Evolutionary conservation across 495 filamentous ascomycete species (phyloP), one percentile per base, ranked within the genome.

Genomic region (Margaritispora aquatica): DNA sequence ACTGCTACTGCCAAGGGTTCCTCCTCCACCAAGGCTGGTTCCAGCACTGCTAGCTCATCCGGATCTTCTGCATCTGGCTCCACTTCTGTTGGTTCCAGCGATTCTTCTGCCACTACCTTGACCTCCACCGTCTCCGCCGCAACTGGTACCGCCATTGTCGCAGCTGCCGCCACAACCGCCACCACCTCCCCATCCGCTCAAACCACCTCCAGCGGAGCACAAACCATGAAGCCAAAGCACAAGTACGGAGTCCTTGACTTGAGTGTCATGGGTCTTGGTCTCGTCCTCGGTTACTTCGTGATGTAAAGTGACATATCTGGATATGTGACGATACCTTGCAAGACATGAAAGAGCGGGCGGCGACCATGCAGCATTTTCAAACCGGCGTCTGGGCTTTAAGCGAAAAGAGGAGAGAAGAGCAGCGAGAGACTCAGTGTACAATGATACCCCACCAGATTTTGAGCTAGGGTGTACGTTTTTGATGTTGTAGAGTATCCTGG

Each of bases 271-370:
- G 63, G 26, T 7, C 46, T 68, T 13, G 66, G 66, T 57, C 60
- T 68, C 7, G 60, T 57, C 22, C 48, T 68, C 17, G 66, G 66
- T 9, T 65, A 63, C 38, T 27, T 68, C 23, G 63, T 68, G 50
- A 63, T 65, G 62, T 68, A 63, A 64, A 50, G 20, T 50, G 8
- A 17, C 38, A 44, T n/a, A 44, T 44, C 29, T 34, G 38, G 7
- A 44, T 44, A 44, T 44, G 15, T 8, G 3, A 44, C 38, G 38
- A 44, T n/a, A n/a, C 8, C 11, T 34, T 15, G 15, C 7, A 34
- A n/a, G n/a, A n/a, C n/a, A n/a, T n/a, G n/a, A n/a, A n/a, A n/a
- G n/a, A n/a, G n/a, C n/a, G 38, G 19, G 19, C 8, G 15, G 17
- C 4, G 38, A 17, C 38, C 11, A 8, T 15, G 3, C 19, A n/a